Evolutionary conservation across 2,329 filamentous ascomycete species (phyloP).

Genomic region (Colletotrichum chrysophilum): DNA sequence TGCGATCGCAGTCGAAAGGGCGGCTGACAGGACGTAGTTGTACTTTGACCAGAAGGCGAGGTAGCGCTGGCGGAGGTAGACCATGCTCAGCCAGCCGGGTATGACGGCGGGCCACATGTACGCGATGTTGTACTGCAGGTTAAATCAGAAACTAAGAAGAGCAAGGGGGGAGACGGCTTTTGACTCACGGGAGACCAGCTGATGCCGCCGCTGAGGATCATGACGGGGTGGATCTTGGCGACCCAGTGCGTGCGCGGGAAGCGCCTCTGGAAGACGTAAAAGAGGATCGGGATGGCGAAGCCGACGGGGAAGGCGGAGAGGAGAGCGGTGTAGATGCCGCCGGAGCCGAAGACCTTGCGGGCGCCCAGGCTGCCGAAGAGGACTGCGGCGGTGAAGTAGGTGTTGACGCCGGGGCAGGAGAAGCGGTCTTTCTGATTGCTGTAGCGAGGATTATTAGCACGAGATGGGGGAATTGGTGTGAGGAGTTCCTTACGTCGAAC

Average conservation of each 20-base stretch:
- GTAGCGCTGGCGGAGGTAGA: constrained; percentile 42
- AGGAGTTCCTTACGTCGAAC: constrained; percentile 18
- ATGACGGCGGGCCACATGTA: constrained; percentile 51
- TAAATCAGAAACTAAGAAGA: background rate
- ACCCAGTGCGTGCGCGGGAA: constrained; percentile 36
- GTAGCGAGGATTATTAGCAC: background rate
- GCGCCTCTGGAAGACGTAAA: constrained; percentile 35
- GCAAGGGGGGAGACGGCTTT: rapidly evolving
- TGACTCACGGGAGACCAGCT: constrained; percentile 32
- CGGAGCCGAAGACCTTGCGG: constrained; percentile 38
- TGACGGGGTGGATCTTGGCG: constrained; percentile 44
- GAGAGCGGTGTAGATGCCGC: constrained; percentile 38
- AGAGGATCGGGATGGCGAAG: constrained; percentile 33
- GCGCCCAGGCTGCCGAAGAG: constrained; percentile 47
- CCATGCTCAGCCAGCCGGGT: constrained; percentile 45
- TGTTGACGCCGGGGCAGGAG: constrained; percentile 34
- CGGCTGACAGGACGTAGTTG: constrained; percentile 37
- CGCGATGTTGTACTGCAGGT: constrained; percentile 39
- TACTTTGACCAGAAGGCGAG: constrained; percentile 43
- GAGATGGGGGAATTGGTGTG: rapidly evolving
- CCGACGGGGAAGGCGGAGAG: constrained; percentile 41
- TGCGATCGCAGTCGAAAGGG: constrained; percentile 33
- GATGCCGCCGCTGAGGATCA: constrained; percentile 40
- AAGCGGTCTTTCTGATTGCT: constrained; percentile 27
- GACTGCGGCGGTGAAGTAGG: constrained; percentile 42